A percentile compares a stretch with the other conserved stretches of the same genome.
Evolutionary conservation across 352 stramenopile genomes (phyloP).

Genomic region (Phytophthora aleatoria): DNA sequence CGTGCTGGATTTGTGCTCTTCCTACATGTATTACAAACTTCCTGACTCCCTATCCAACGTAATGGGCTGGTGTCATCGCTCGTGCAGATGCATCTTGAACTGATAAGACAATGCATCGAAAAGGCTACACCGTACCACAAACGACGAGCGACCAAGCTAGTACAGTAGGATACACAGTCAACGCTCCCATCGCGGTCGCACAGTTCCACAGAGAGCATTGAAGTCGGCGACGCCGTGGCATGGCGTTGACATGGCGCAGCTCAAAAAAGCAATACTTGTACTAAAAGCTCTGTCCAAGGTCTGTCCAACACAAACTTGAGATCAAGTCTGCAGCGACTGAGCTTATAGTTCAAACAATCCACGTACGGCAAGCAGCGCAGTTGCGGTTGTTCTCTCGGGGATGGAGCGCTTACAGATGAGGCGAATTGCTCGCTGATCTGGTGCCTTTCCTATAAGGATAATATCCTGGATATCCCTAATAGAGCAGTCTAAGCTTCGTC

Average conservation of each 20-base stretch:
- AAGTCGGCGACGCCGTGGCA: conserved; percentile 14
- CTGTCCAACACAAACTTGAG: not conserved
- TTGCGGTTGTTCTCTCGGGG: conserved; percentile 25
- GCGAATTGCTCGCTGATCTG: conserved; percentile 11
- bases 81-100: not conserved
- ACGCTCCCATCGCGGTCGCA: conserved; percentile 11
- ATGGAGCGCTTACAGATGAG: conserved; percentile 28
- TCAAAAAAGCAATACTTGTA: not conserved
- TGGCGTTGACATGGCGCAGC: conserved; percentile 13
- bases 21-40: no score
- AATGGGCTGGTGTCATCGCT: no score
- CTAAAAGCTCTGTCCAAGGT: not conserved
- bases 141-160: conserved; percentile 20
- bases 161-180: conserved; percentile 8
- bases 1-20: no score
- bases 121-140: conserved; percentile 12
- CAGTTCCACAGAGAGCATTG: conserved; percentile 10
- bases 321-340: not conserved
- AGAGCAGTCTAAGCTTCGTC: conserved; percentile 15
- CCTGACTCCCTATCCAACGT: no score
- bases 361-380: conserved; percentile 6
- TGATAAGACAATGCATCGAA: conserved; percentile 10
- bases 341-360: not conserved
- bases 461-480: not conserved
- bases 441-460: not conserved